These are phyloP conservation scores for Caryopteris hybrid DNA, from an alignment of 305 asterid genomes.

Conservation along the genomic window DNA sequence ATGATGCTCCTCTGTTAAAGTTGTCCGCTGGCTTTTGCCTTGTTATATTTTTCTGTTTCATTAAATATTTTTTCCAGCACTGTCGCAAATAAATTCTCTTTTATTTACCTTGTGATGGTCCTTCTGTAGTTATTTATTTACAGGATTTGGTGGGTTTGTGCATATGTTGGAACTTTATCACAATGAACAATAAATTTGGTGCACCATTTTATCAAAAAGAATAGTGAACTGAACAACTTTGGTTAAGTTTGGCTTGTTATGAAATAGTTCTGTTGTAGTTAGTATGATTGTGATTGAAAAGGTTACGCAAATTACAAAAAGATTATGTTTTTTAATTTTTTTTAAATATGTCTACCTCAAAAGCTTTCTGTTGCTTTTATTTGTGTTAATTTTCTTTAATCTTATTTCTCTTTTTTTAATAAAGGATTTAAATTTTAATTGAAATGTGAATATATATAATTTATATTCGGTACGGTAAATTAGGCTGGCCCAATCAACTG, in stretches of 20 bases:
- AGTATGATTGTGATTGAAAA: background rate
- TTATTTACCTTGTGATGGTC: background rate
- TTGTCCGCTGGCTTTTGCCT: background rate
- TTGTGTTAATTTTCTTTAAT: background rate
- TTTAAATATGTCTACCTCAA: background rate
- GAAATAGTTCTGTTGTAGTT: background rate
- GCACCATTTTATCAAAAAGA: background rate
- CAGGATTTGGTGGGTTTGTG: background rate
- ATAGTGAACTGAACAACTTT: background rate
- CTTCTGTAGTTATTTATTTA: background rate
- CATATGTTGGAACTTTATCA: background rate
- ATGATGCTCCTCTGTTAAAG: background rate
- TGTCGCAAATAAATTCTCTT: background rate
- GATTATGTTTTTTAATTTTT: background rate
- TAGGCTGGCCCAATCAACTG: background rate
- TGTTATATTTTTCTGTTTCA: background rate
- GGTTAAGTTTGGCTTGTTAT: background rate
- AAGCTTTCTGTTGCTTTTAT: background rate
- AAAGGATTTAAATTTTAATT: background rate
- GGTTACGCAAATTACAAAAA: background rate
- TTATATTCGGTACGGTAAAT: background rate
- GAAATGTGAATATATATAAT: background rate
- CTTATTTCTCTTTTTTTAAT: background rate
- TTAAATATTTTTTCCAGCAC: background rate
- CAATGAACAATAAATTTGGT: too few relatives aligned